phyloP scores from a whole-genome alignment of 83 land plant genomes.

The Isoetes engelmannii region DNA sequence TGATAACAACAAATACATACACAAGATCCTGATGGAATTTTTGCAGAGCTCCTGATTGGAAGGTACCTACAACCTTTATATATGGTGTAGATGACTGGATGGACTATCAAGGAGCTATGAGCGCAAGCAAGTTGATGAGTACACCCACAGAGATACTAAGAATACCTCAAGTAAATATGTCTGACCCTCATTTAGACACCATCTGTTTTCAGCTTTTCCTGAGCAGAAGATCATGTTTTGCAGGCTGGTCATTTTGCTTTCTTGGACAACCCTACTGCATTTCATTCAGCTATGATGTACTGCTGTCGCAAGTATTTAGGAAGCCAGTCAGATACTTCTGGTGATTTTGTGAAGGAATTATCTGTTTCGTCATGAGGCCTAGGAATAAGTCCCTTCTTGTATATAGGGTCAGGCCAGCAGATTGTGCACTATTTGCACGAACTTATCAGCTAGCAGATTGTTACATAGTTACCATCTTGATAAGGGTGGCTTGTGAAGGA shows the following conservation, averaged over 20 bases:
- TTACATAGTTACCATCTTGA: no score
- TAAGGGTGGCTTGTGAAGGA: no score
- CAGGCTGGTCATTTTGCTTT: conserved; percentile 92
- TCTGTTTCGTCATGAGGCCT: no score
- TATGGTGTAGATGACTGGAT: conserved; percentile 92
- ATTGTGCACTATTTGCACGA: no score
- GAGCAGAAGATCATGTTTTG: not conserved
- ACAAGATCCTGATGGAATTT: not conserved
- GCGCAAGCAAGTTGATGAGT: conserved; percentile 70
- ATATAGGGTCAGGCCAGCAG: no score
- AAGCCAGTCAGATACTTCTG: not conserved
- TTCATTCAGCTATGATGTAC: conserved; percentile 72
- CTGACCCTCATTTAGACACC: no score
- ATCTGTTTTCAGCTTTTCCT: no score
- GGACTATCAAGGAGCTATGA: conserved; percentile 76
- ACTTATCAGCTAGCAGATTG: no score
- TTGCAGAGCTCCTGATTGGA: conserved; percentile 91
- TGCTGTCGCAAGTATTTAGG: conserved; percentile 48
- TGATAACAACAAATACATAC: no score
- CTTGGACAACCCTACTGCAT: conserved; percentile 69
- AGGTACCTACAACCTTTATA: conserved; percentile 96
- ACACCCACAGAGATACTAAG: conserved; percentile 81
- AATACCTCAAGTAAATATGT: conserved; percentile 48
- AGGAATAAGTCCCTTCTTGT: no score
- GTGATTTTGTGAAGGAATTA: no score